These are phyloP conservation scores for Clarireedia hainanense DNA, from an alignment of 2,329 filamentous ascomycete genomes.

Conservation along the genomic window DNA sequence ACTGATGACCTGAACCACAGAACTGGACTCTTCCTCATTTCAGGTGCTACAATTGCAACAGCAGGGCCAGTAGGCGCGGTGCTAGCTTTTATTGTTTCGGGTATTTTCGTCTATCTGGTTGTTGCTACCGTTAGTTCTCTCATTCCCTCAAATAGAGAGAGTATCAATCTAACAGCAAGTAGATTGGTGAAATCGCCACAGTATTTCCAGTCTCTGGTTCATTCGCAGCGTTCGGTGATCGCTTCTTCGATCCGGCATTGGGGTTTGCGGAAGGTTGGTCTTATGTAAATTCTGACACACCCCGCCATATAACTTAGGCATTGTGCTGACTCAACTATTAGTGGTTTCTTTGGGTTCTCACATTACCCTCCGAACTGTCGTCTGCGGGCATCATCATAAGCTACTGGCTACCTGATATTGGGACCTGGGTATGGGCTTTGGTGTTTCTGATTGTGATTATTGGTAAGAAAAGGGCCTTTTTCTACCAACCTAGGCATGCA, in stretches of 20 bases:
- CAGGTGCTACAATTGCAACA: not conserved
- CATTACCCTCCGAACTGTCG: not conserved
- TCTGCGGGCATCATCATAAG: slow-evolving; percentile 1
- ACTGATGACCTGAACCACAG: not conserved
- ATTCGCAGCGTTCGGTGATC: slow-evolving; percentile 61
- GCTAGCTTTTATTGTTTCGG: not conserved
- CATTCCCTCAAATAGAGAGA: not conserved
- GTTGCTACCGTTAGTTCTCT: not conserved
- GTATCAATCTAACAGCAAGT: not conserved
- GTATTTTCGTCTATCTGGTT: slow-evolving; percentile 1
- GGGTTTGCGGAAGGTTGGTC: slow-evolving; percentile 52
- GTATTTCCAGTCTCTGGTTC: slow-evolving; percentile 37
- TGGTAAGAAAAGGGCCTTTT: not conserved
- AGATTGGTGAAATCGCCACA: slow-evolving; percentile 1
- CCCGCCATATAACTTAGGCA: not conserved
- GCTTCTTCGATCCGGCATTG: slow-evolving; percentile 64
- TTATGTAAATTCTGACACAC: slow-evolving; percentile 15
- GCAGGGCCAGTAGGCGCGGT: not conserved
- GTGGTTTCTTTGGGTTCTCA: slow-evolving; percentile 2
- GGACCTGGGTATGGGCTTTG: not conserved
- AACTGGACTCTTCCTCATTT: not conserved
- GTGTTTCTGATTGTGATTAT: not conserved
- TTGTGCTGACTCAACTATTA: not conserved
- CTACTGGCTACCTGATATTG: slow-evolving; percentile 1
- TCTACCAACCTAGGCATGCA: not conserved